Base-by-base conservation (phyloP, 345 rosid species). In the Salix purpurea region DNA sequence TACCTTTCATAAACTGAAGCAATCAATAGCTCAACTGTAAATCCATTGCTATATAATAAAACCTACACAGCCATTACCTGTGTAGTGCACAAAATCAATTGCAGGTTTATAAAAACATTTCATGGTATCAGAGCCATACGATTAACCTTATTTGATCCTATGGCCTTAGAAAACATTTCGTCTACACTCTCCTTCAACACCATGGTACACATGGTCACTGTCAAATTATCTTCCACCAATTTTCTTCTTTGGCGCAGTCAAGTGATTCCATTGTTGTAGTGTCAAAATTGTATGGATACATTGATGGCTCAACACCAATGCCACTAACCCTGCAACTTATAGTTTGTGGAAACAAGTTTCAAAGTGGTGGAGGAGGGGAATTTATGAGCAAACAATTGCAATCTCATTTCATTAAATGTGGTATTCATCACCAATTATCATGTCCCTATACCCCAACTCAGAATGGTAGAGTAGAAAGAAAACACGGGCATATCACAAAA, bases 371-470 rank as follows among this genome's bases (percentile, higher is more conserved):
- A 1, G 50, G 67, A 7, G 13, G 16, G 2, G 67, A 76, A 34
- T 76, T 76, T 67, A 52, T 30, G 4, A 30, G 32, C 23, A 13
- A 67, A 15, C 15, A 32, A 6, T 21, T 77, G 6, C 32, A 66
- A 10, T 12, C 67, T 9, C 37, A 40, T 21, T 34, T 71, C 5
- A 4, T 1, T 24, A 19, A 32, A 28, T 60, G 16, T 70, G 69
- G 48, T 40, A 61, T 77, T 42, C 60, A 58, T 19, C 70, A 77
- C 42, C 56, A 60, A 60, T 40, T 48, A n/a, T 52, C 54, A 5
- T 42, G 64, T 42, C 74, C 36, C 11, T 30, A 15, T 10, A 62
- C 74, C 0, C 72, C 37, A 0, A 15, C 71, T 6, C 34, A 75
- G 36, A 76, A 67, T 24, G 74, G 74, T 44, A 60, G 39, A 30